Conservation (phyloP, 371 early-diverging fungal genomes). For the Actinomortierella wolfii region DNA sequence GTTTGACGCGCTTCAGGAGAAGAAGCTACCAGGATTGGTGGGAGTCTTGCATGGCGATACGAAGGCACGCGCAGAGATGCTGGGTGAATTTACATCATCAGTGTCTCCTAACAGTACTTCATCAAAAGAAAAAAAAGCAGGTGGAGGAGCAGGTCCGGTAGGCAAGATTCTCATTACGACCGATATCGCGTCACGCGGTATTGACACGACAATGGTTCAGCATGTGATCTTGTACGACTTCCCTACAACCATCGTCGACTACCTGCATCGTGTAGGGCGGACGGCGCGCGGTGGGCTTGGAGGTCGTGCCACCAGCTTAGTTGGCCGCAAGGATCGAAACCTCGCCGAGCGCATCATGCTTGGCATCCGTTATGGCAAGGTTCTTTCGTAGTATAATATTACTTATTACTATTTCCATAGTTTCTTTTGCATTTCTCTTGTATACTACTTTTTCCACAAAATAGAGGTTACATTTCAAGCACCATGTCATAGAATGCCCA, state of each 20-base stretch:
- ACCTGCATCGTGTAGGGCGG: constrained; percentile 95
- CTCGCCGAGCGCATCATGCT: constrained; percentile 81
- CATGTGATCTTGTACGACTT: constrained; percentile 96
- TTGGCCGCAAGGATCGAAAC: constrained; percentile 76
- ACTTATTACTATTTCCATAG: not conserved
- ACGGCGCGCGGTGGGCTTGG: constrained; percentile 89
- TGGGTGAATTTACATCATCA: constrained; percentile 49
- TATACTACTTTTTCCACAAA: too few species aligned
- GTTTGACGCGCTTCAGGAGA: constrained; percentile 61
- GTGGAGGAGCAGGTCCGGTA: constrained; percentile 7
- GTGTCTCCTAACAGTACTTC: constrained; percentile 1
- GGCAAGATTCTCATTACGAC: constrained; percentile 85
- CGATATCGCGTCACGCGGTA: constrained; percentile 92
- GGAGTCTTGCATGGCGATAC: constrained; percentile 64
- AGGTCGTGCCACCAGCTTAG: constrained; percentile 87
- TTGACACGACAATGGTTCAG: constrained; percentile 90
- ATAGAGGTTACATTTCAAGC: too few species aligned
- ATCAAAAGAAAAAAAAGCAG: constrained; percentile 12
- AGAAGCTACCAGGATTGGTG: constrained; percentile 57
- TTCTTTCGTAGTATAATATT: constrained; percentile 43
- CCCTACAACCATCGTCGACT: constrained; percentile 91
- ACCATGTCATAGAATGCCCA: too few species aligned
- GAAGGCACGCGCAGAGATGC: constrained; percentile 50
- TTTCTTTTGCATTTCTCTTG: too few species aligned
- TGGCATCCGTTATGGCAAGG: constrained; percentile 66